These are phyloP conservation scores for Citeromyces matritensis DNA, from an alignment of 805 yeast species.

Conservation along the genomic window DNA sequence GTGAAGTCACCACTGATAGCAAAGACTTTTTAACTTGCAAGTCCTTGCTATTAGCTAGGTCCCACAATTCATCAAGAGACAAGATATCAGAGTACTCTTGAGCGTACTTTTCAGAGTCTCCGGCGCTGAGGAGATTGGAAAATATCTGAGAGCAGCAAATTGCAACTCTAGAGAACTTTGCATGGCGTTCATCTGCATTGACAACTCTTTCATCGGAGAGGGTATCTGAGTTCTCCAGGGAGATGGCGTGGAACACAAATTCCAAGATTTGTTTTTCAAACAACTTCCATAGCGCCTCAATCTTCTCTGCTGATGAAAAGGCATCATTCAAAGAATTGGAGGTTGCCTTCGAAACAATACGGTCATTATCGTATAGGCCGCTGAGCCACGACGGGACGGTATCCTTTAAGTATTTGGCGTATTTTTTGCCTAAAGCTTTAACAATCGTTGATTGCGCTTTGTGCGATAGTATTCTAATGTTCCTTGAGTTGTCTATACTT, in stretches of 20 bases:
- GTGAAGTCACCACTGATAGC: too few species aligned
- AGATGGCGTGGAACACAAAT: slow-evolving; percentile 33
- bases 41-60: slow-evolving; percentile 20
- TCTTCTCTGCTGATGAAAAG: slow-evolving; percentile 40
- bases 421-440: slow-evolving; percentile 31
- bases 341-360: slow-evolving; percentile 38
- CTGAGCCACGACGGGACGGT: slow-evolving; percentile 61
- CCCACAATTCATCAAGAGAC: slow-evolving; percentile 26
- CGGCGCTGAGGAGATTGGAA: too few species aligned
- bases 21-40: slow-evolving; percentile 25
- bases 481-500: slow-evolving; percentile 54
- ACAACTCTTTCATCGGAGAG: slow-evolving; percentile 65
- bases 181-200: slow-evolving; percentile 45
- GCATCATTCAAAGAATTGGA: slow-evolving; percentile 27
- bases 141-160: slow-evolving; percentile 33
- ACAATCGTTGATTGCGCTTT: slow-evolving; percentile 46
- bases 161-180: slow-evolving; percentile 47
- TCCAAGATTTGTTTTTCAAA: slow-evolving; percentile 42
- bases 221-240: slow-evolving; percentile 43
- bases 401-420: slow-evolving; percentile 53
- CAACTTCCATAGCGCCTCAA: slow-evolving; percentile 42
- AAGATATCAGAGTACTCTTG: slow-evolving; percentile 18
- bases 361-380: slow-evolving; percentile 60
- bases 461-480: slow-evolving; percentile 49
- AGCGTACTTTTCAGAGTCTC: slow-evolving; percentile 9